Evolutionary conservation across 257 asterid genomes (phyloP).

Genomic region (Rauvolfia tetraphylla): DNA sequence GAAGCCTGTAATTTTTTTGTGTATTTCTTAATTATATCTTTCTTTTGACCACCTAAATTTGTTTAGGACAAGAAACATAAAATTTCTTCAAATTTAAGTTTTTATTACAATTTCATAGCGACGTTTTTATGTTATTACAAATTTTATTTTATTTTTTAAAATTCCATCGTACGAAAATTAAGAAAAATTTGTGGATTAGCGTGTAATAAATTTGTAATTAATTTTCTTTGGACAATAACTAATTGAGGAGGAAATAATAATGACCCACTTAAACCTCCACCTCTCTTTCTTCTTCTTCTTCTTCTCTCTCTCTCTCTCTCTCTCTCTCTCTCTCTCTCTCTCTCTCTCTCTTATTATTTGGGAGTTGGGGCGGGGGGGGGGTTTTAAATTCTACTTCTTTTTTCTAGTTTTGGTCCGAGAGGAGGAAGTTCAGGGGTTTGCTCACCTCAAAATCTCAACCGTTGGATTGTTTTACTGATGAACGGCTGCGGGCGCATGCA

Average conservation of each 20-base stretch:
- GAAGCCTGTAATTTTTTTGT: too few relatives aligned
- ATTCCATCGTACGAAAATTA: neutral
- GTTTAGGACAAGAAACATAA: neutral
- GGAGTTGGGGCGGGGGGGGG: too few relatives aligned
- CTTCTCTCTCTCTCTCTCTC: too few relatives aligned
- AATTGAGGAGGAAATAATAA: constrained; percentile 27
- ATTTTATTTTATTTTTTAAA: too few relatives aligned
- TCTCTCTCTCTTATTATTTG: too few relatives aligned
- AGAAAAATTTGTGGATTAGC: neutral
- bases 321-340: too few relatives aligned
- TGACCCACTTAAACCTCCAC: constrained; percentile 39
- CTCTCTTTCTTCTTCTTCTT: neutral
- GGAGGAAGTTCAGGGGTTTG: constrained; percentile 33
- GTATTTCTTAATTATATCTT: neutral
- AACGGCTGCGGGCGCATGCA: constrained; percentile 40
- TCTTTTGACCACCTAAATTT: neutral
- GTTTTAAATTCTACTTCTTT: neutral
- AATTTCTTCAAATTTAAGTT: neutral
- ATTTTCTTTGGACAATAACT: neutral
- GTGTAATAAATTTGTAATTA: neutral
- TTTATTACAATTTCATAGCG: neutral
- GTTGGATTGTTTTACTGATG: constrained; percentile 40
- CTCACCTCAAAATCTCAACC: constrained; percentile 31
- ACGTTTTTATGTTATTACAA: too few relatives aligned
- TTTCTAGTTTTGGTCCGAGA: constrained; percentile 25